A percentile compares a stretch with the other conserved stretches of the same genome.
Evolutionary conservation across 1,139 yeast species (phyloP).

Genomic region (Yamadazyma blattariae): DNA sequence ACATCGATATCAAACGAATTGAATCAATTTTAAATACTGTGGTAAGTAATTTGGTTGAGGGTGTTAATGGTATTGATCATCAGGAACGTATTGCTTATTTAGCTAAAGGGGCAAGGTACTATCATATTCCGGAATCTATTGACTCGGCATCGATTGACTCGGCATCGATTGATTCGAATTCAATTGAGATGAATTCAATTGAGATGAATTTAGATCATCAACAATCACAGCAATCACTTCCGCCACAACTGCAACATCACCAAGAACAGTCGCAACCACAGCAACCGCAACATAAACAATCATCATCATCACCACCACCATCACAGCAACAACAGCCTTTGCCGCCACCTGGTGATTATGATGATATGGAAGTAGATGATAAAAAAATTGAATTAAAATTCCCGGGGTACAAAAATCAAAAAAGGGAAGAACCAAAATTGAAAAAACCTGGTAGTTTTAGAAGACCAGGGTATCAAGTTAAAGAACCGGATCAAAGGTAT

Average conservation of each 20-base stretch:
- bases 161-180: neutral
- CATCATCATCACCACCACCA: neutral
- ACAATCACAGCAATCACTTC: neutral
- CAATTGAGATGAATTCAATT: no score
- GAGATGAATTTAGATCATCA: no score
- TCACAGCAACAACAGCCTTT: neutral
- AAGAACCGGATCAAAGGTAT: conserved; percentile 24
- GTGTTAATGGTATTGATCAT: conserved; percentile 21
- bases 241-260: no score
- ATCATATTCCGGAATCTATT: neutral
- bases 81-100: conserved; percentile 30
- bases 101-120: conserved; percentile 22
- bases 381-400: conserved; percentile 11
- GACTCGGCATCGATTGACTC: no score
- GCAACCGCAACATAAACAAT: neutral
- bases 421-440: conserved; percentile 23
- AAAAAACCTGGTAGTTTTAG: conserved; percentile 55
- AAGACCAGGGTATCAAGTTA: conserved; percentile 21
- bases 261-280: neutral
- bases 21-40: conserved; percentile 18
- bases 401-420: conserved; percentile 14
- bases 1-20: conserved; percentile 13
- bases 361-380: neutral
- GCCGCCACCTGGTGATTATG: neutral
- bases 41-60: conserved; percentile 22